A percentile compares a stretch with the other conserved stretches of the same genome.
Conservation (phyloP, 495 filamentous ascomycete species). For the Neurospora africana region DNA sequence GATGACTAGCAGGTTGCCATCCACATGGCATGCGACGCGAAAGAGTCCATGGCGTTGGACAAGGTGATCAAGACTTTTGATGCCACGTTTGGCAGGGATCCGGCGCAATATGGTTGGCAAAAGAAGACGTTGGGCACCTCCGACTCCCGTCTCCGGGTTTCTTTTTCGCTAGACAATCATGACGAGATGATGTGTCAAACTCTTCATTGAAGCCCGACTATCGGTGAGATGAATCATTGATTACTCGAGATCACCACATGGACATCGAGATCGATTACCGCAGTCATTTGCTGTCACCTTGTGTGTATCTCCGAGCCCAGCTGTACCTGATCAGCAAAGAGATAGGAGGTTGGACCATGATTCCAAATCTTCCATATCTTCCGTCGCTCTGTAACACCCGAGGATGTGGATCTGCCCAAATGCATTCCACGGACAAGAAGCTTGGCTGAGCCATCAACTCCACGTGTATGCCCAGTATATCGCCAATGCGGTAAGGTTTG, state of each 20-base stretch:
- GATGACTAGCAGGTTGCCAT: neutral
- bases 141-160: neutral
- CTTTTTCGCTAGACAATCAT: neutral
- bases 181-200: neutral
- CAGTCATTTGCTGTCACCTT: neutral
- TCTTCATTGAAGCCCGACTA: neutral
- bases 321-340: neutral
- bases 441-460: neutral
- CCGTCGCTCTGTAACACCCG: neutral
- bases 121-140: neutral
- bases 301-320: neutral
- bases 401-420: neutral
- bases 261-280: neutral
- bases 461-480: no score
- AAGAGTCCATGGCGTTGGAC: neutral
- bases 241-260: neutral
- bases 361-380: neutral
- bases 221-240: neutral
- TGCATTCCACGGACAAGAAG: neutral
- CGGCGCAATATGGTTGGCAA: conserved; percentile 16
- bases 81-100: conserved; percentile 22
- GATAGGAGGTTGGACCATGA: no score
- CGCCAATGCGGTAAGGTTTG: no score
- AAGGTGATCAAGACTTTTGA: conserved; percentile 4
- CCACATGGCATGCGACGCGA: neutral